Evolutionary conservation across 345 rosid genomes (phyloP).

Genomic region (Ceriops zippeliana): DNA sequence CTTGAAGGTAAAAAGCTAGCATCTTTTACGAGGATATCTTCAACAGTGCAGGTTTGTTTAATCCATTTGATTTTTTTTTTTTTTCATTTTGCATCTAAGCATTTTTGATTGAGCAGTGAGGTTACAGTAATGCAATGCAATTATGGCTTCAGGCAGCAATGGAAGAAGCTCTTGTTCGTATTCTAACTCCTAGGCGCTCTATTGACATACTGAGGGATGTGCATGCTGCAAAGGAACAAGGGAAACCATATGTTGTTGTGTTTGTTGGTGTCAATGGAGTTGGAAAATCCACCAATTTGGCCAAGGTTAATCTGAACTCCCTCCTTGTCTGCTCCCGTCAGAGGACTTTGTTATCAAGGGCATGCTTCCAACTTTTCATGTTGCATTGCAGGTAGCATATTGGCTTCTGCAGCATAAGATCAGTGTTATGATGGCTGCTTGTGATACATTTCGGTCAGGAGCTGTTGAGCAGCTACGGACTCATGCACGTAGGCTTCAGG

Average conservation of each 20-base stretch:
- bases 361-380: slow-evolving; percentile 7
- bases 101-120: not conserved
- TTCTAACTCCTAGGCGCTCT: slow-evolving; percentile 94
- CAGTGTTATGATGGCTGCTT: slow-evolving; percentile 98
- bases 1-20: slow-evolving; percentile 96
- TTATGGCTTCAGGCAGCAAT: slow-evolving; percentile 67
- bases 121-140: not conserved
- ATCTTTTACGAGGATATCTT: slow-evolving; percentile 94
- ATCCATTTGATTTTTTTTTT: slow-evolving; percentile 6
- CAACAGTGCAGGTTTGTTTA: slow-evolving; percentile 80
- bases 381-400: slow-evolving; percentile 67
- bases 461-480: slow-evolving; percentile 97
- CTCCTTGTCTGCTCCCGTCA: not conserved
- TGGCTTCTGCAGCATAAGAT: slow-evolving; percentile 95
- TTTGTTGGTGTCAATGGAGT: slow-evolving; percentile 99
- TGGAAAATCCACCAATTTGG: slow-evolving; percentile 95
- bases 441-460: slow-evolving; percentile 97
- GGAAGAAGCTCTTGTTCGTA: slow-evolving; percentile 96
- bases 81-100: not conserved
- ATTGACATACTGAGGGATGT: slow-evolving; percentile 94
- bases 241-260: slow-evolving; percentile 89
- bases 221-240: slow-evolving; percentile 86
- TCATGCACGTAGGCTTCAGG: slow-evolving; percentile 98
- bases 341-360: not conserved
- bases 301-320: slow-evolving; percentile 49